phyloP scores from a whole-genome alignment of 2,329 filamentous ascomycete genomes.

The Thielaviopsis musarum region DNA sequence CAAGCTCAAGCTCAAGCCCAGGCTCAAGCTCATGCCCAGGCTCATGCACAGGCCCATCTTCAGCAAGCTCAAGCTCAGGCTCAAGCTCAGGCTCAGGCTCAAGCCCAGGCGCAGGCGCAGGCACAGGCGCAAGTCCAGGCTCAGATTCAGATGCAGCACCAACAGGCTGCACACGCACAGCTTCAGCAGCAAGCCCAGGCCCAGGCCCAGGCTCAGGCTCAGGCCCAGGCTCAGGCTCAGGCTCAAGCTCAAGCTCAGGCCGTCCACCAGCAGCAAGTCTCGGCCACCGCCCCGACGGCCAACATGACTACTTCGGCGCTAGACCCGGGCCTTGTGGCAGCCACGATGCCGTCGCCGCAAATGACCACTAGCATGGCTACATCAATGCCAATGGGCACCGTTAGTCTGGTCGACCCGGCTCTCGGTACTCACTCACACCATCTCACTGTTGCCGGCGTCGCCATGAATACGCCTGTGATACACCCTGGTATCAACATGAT shows the following conservation, averaged over 20 bases:
- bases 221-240: neutral
- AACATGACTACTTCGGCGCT: slow-evolving; percentile 9
- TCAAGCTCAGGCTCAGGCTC: neutral
- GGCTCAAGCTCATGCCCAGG: neutral
- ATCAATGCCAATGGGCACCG: slow-evolving; percentile 4
- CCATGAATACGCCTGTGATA: slow-evolving; percentile 2
- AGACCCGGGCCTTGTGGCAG: slow-evolving; percentile 8
- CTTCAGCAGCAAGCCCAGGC: neutral
- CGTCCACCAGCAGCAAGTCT: slow-evolving; percentile 2
- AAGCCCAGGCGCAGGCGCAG: neutral
- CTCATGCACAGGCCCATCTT: slow-evolving; percentile 1
- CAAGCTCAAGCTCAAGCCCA: neutral
- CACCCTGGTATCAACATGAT: slow-evolving; percentile 9
- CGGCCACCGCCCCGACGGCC: slow-evolving; percentile 8
- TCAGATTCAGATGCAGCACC: neutral
- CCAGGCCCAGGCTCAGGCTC: neutral
- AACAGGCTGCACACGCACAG: neutral
- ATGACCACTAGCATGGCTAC: slow-evolving; percentile 10
- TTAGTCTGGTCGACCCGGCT: slow-evolving; percentile 7
- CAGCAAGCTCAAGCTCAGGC: slow-evolving; percentile 1
- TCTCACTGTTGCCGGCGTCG: neutral
- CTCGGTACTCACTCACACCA: slow-evolving; percentile 5
- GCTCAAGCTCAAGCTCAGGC: slow-evolving; percentile 1
- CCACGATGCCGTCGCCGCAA: slow-evolving; percentile 8
- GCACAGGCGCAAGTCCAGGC: neutral